Percentiles rank a stretch among this genome's conserved stretches.
Evolutionary conservation across 2,329 filamentous ascomycete species (phyloP).

Genomic region (Monilinia vaccinii-corymbosi): DNA sequence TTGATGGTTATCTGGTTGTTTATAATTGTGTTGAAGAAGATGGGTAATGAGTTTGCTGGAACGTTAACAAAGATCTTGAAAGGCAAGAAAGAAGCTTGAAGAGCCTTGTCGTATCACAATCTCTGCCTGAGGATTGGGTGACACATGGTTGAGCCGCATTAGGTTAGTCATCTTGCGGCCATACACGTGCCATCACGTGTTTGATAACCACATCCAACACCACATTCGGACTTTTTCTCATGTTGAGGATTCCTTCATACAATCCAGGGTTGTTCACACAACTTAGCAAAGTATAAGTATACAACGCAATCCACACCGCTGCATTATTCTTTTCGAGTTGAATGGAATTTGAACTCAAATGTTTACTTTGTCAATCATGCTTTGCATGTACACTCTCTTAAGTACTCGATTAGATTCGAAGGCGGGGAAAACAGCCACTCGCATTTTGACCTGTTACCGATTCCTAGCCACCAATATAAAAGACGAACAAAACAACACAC

Average conservation of each 20-base stretch:
- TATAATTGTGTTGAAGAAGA: background rate
- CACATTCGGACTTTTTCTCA: background rate
- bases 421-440: background rate
- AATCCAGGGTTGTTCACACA: no score
- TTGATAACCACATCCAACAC: background rate
- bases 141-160: background rate
- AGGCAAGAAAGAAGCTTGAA: constrained; percentile 3
- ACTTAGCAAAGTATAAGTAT: no score
- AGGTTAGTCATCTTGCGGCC: background rate
- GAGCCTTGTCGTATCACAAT: background rate
- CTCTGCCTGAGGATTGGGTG: constrained; percentile 4
- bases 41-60: background rate
- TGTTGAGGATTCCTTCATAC: background rate
- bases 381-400: no score
- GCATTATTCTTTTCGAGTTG: no score
- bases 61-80: constrained; percentile 9
- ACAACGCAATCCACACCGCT: no score
- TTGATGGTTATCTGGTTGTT: background rate
- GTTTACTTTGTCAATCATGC: no score
- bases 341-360: no score
- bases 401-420: background rate
- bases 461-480: background rate
- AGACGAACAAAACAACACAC: background rate
- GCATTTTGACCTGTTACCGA: background rate
- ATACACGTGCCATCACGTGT: background rate